Percentiles rank a stretch among this genome's conserved stretches.
phyloP scores from a whole-genome alignment of 495 filamentous ascomycete species.

The Bombardia bombarda region DNA sequence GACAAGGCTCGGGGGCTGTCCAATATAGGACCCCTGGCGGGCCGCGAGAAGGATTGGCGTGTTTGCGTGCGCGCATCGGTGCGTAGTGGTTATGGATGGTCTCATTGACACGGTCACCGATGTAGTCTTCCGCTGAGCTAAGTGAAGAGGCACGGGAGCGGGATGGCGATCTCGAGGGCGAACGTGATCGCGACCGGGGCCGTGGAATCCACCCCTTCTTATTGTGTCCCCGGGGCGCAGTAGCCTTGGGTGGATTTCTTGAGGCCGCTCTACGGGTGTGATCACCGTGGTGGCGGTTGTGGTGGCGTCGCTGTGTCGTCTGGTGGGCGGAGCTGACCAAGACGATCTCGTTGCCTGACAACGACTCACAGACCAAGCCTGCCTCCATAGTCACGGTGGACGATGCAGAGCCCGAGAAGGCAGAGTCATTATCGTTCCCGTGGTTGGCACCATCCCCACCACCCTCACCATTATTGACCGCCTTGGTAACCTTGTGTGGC shows the following conservation, averaged over 20 bases:
- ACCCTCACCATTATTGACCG: background rate
- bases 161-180: constrained; percentile 8
- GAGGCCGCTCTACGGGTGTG: too few species aligned
- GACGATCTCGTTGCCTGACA: constrained; percentile 22
- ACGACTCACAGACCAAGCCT: constrained; percentile 20
- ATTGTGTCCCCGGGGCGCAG: constrained; percentile 4
- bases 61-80: too few species aligned
- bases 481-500: background rate
- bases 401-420: constrained; percentile 12
- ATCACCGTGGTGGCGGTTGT: too few species aligned
- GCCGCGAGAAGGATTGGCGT: too few species aligned
- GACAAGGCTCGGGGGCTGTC: too few species aligned
- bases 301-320: constrained; percentile 3
- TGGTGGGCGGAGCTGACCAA: constrained; percentile 7
- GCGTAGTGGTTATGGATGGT: too few species aligned
- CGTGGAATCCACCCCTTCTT: constrained; percentile 5
- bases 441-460: background rate
- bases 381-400: constrained; percentile 20
- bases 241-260: background rate
- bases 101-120: background rate
- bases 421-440: constrained; percentile 14
- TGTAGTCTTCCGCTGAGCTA: background rate
- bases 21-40: too few species aligned
- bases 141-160: constrained; percentile 12
- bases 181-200: constrained; percentile 13